Percentiles rank a stretch among this genome's conserved stretches.
Evolutionary conservation across 106 monocot species (phyloP).

Genomic region (Platanthera guangdongensis): DNA sequence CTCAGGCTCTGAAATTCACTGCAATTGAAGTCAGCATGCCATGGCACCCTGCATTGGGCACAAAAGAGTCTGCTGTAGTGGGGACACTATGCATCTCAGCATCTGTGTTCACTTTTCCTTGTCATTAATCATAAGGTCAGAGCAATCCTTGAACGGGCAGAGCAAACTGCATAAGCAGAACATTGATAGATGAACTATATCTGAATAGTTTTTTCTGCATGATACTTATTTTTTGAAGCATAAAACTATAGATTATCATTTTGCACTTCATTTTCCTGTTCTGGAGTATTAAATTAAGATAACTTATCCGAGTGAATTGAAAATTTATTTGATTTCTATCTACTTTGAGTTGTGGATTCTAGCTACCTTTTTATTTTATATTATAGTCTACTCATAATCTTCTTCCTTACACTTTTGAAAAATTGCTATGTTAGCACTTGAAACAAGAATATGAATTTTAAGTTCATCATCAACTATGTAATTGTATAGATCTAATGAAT

Average conservation of each 20-base stretch:
- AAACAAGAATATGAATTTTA: not conserved
- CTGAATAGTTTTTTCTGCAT: not conserved
- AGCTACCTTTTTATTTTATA: no score
- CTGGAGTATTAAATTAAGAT: no score
- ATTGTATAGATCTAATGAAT: not conserved
- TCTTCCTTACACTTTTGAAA: not conserved
- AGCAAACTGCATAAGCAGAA: not conserved
- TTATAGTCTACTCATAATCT: no score
- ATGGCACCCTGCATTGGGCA: constrained; percentile 5
- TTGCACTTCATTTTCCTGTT: no score
- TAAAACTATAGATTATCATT: not conserved
- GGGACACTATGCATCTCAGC: no score
- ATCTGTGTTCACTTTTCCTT: no score
- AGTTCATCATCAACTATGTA: not conserved
- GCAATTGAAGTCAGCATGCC: constrained; percentile 11
- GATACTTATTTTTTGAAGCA: not conserved
- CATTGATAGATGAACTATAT: not conserved
- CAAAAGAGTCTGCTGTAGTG: not conserved
- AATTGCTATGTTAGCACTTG: not conserved
- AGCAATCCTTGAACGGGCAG: no score
- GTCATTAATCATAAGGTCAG: no score
- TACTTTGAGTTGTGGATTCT: no score
- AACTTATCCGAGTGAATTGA: no score
- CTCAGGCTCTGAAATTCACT: constrained; percentile 18
- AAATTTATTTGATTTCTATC: no score